Percentiles rank a stretch among this genome's conserved stretches.
These are phyloP conservation scores for Marsdenia floribunda DNA, from an alignment of 257 asterid genomes.

Conservation along the genomic window DNA sequence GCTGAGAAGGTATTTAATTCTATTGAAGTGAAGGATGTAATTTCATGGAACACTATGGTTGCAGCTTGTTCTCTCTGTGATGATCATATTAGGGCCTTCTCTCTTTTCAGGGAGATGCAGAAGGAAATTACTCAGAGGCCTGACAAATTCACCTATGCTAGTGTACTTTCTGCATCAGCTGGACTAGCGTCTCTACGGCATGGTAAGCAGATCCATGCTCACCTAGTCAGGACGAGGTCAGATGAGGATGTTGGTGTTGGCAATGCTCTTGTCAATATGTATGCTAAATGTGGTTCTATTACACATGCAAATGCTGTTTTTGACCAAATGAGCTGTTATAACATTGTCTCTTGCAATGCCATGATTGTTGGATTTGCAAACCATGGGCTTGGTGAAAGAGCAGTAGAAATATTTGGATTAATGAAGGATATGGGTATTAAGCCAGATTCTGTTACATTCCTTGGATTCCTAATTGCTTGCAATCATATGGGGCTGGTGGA, in stretches of 20 bases:
- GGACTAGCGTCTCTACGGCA: constrained; percentile 42
- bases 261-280: constrained; percentile 75
- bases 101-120: constrained; percentile 52
- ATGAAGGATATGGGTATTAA: constrained; percentile 38
- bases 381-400: constrained; percentile 53
- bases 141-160: constrained; percentile 55
- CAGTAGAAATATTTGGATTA: constrained; percentile 34
- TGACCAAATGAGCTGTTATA: constrained; percentile 37
- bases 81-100: constrained; percentile 41
- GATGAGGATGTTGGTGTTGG: constrained; percentile 45
- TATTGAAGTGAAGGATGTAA: constrained; percentile 42
- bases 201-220: constrained; percentile 62
- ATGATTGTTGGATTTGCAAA: constrained; percentile 59
- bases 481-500: constrained; percentile 63
- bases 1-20: constrained; percentile 43
- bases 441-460: constrained; percentile 67
- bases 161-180: constrained; percentile 59
- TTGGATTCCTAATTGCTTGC: constrained; percentile 61
- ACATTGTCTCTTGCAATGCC: constrained; percentile 69
- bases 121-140: constrained; percentile 23
- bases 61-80: constrained; percentile 51
- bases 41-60: constrained; percentile 64
- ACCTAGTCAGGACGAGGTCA: constrained; percentile 36
- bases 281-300: constrained; percentile 63
- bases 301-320: constrained; percentile 30